These are phyloP conservation scores for Piedraia hortae DNA, from an alignment of 2,329 filamentous ascomycete species.

Conservation along the genomic window DNA sequence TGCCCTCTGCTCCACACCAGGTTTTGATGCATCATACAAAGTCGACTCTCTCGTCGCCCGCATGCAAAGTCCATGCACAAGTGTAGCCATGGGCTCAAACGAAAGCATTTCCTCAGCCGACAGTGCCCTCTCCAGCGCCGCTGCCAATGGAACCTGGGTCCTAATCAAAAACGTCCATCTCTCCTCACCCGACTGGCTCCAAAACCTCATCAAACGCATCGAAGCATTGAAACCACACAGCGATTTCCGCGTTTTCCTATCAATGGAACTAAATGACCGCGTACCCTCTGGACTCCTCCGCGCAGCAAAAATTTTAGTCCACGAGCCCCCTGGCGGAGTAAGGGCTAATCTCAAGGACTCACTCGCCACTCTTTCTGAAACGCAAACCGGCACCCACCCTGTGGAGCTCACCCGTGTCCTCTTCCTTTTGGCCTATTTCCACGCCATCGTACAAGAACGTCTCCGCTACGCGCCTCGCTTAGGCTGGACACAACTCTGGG, in stretches of 20 bases:
- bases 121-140: conserved; percentile 80
- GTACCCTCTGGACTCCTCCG: conserved; percentile 89
- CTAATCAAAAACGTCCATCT: conserved; percentile 97
- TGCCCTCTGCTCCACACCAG: conserved; percentile 75
- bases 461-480: conserved; percentile 78
- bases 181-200: conserved; percentile 81
- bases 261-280: conserved; percentile 87
- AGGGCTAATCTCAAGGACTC: conserved; percentile 98
- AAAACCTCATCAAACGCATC: conserved; percentile 89
- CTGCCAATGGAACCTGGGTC: conserved; percentile 81
- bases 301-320: conserved; percentile 83
- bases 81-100: conserved; percentile 97
- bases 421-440: conserved; percentile 72
- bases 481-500: conserved; percentile 98
- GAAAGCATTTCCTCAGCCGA: conserved; percentile 80
- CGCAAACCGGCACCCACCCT: conserved; percentile 44
- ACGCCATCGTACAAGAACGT: conserved; percentile 85
- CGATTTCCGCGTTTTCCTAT: conserved; percentile 84
- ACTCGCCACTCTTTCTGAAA: conserved; percentile 37
- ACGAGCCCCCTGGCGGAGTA: conserved; percentile 90
- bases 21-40: conserved; percentile 97
- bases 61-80: conserved; percentile 57
- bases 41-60: conserved; percentile 83
- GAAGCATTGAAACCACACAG: conserved; percentile 80
- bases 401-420: conserved; percentile 81